Evolutionary conservation across 2,329 filamentous ascomycete genomes (phyloP).

Genomic region (Colletotrichum lindemuthianum): DNA sequence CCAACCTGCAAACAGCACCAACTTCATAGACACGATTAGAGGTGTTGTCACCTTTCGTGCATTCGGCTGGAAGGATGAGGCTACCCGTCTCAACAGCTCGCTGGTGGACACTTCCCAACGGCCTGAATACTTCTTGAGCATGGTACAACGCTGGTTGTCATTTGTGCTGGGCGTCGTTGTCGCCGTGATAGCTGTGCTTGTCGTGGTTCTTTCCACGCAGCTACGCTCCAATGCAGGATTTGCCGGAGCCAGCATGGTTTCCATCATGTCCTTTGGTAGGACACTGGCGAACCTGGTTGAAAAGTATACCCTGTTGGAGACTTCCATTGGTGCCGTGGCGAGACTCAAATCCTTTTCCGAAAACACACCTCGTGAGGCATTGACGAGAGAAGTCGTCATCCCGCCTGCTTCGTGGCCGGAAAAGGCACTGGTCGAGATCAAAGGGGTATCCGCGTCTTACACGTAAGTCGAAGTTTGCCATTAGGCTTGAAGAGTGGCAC

Average conservation of each 20-base stretch:
- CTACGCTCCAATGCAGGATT: slow-evolving; percentile 48
- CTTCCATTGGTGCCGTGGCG: slow-evolving; percentile 41
- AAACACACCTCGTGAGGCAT: slow-evolving; percentile 38
- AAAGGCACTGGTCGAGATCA: slow-evolving; percentile 42
- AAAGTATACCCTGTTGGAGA: slow-evolving; percentile 45
- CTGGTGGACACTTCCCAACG: slow-evolving; percentile 65
- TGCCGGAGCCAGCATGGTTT: slow-evolving; percentile 50
- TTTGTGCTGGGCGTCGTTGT: slow-evolving; percentile 62
- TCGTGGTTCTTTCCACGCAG: slow-evolving; percentile 56
- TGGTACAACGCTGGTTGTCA: slow-evolving; percentile 67
- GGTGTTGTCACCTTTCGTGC: slow-evolving; percentile 66
- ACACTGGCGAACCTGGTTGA: slow-evolving; percentile 43
- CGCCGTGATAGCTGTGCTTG: slow-evolving; percentile 55
- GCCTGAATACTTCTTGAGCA: slow-evolving; percentile 66
- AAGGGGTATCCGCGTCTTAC: slow-evolving; percentile 47
- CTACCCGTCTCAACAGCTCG: slow-evolving; percentile 53
- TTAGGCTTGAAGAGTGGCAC: too few relatives aligned
- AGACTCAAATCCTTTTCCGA: slow-evolving; percentile 42
- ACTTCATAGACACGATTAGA: slow-evolving; percentile 66
- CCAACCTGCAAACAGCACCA: slow-evolving; percentile 37
- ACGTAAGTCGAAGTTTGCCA: slow-evolving; percentile 21
- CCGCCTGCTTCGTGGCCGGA: slow-evolving; percentile 44
- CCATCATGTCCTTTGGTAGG: slow-evolving; percentile 49
- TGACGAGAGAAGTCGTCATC: slow-evolving; percentile 26
- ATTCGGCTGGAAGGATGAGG: slow-evolving; percentile 60